phyloP scores from a whole-genome alignment of 345 rosid species.

The Salix purpurea region DNA sequence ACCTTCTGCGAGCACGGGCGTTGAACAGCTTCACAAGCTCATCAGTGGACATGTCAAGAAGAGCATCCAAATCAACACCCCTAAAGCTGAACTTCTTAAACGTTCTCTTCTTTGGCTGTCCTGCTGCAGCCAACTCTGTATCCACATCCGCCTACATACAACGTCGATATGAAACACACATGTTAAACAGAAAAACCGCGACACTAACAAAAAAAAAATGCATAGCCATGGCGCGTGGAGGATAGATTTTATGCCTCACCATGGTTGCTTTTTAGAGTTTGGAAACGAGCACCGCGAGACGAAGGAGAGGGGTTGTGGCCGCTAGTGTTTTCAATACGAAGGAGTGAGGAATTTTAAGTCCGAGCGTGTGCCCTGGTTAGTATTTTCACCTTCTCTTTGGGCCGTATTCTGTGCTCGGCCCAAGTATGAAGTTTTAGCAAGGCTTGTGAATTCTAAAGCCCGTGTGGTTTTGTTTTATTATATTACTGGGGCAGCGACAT shows the following conservation, averaged over 20 bases:
- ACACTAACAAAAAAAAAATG: background rate
- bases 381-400: background rate
- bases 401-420: background rate
- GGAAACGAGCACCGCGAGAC: background rate
- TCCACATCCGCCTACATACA: conserved; percentile 38
- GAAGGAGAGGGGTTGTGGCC: conserved; percentile 9
- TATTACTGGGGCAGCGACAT: no score
- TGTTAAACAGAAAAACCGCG: background rate
- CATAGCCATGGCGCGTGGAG: background rate
- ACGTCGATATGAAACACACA: background rate
- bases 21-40: conserved; percentile 29
- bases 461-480: no score
- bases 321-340: conserved; percentile 23
- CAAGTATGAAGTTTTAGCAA: background rate
- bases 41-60: conserved; percentile 31
- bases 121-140: conserved; percentile 31
- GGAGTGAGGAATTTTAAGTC: no score
- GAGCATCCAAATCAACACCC: conserved; percentile 35
- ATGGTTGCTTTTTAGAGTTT: conserved; percentile 14
- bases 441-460: background rate
- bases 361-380: conserved; percentile 4
- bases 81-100: conserved; percentile 35
- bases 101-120: conserved; percentile 29
- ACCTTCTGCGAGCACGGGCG: conserved; percentile 33
- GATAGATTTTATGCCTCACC: conserved; percentile 14